Percentiles rank a stretch among this genome's conserved stretches.
Evolutionary conservation across 345 rosid genomes (phyloP).

Genomic region (Clarkia xantiana): DNA sequence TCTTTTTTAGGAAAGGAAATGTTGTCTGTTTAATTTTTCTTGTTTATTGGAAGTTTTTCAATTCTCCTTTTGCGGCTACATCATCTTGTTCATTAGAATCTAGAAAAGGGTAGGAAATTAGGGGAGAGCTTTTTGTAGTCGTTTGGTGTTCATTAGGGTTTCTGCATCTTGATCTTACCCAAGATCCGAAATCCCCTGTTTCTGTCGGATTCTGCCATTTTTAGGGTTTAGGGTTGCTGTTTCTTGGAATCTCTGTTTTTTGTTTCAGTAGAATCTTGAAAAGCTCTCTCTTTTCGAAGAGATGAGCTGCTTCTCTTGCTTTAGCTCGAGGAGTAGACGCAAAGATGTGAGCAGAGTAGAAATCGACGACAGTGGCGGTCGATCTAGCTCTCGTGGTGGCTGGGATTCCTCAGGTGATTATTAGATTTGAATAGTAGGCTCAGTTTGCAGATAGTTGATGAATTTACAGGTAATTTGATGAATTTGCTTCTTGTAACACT

Average conservation of each 20-base stretch:
- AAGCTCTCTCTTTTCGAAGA: background rate
- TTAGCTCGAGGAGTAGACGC: conserved; percentile 21
- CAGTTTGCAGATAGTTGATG: background rate
- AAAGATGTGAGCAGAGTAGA: conserved; percentile 50
- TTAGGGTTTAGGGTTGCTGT: background rate
- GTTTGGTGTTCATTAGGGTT: background rate
- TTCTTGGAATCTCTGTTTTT: background rate
- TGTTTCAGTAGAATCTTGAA: too few relatives aligned
- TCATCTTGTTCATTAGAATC: conserved; percentile 1
- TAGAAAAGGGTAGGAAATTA: background rate
- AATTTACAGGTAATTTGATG: background rate
- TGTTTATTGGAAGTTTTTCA: background rate
- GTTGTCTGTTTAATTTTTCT: too few relatives aligned
- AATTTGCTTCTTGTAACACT: background rate
- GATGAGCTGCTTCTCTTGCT: conserved; percentile 87
- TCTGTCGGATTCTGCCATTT: background rate
- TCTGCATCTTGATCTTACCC: conserved; percentile 7
- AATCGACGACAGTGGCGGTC: conserved; percentile 45
- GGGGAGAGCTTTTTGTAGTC: background rate
- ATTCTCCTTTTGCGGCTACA: background rate
- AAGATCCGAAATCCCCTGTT: background rate
- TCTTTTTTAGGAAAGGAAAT: too few relatives aligned
- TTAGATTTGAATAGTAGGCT: background rate
- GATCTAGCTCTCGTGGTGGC: conserved; percentile 30
- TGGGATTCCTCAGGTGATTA: conserved; percentile 36